A percentile compares a stretch with the other conserved stretches of the same genome.
Conservation (phyloP, 225 moss, liverwort and hornwort species). For the Marchantia polymorpha region DNA sequence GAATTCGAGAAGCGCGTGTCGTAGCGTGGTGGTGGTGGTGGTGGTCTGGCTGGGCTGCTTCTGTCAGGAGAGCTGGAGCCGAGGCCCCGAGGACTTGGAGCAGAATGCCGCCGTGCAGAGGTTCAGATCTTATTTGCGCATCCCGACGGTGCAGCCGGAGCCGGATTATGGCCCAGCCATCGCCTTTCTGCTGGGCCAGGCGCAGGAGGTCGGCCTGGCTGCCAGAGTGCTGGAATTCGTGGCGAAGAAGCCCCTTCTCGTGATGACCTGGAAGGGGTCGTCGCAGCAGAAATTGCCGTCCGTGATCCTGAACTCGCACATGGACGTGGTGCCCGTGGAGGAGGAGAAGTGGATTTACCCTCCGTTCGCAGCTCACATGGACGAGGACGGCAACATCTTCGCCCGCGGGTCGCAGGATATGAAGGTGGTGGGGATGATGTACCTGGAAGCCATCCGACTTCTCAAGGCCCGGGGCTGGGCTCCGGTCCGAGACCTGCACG, state of each 20-base stretch:
- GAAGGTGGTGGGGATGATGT: slow-evolving; percentile 84
- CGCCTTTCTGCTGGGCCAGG: slow-evolving; percentile 41
- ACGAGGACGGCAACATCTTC: slow-evolving; percentile 50
- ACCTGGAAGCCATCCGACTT: slow-evolving; percentile 67
- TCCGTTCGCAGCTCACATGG: slow-evolving; percentile 50
- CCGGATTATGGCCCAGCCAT: slow-evolving; percentile 48
- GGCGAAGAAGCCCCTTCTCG: slow-evolving; percentile 44
- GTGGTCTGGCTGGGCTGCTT: not conserved
- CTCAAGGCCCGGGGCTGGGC: slow-evolving; percentile 33
- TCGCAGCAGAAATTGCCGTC: slow-evolving; percentile 29
- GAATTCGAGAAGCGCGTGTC: too few species aligned
- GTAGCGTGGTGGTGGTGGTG: too few species aligned
- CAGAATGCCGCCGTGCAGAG: slow-evolving; percentile 46
- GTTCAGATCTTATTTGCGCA: slow-evolving; percentile 52
- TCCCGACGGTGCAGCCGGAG: slow-evolving; percentile 51
- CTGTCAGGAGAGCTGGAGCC: not conserved
- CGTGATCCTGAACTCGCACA: slow-evolving; percentile 55
- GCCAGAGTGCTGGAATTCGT: slow-evolving; percentile 33
- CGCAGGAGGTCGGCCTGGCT: slow-evolving; percentile 46
- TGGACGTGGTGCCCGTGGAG: slow-evolving; percentile 51
- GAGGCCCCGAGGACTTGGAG: slow-evolving; percentile 27
- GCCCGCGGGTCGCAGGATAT: slow-evolving; percentile 59
- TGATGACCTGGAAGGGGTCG: slow-evolving; percentile 52
- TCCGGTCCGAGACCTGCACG: slow-evolving; percentile 57
- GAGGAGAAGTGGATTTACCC: slow-evolving; percentile 39